These are phyloP conservation scores for Phytophthora capsici DNA, from an alignment of 352 stramenopile species.

Conservation along the genomic window DNA sequence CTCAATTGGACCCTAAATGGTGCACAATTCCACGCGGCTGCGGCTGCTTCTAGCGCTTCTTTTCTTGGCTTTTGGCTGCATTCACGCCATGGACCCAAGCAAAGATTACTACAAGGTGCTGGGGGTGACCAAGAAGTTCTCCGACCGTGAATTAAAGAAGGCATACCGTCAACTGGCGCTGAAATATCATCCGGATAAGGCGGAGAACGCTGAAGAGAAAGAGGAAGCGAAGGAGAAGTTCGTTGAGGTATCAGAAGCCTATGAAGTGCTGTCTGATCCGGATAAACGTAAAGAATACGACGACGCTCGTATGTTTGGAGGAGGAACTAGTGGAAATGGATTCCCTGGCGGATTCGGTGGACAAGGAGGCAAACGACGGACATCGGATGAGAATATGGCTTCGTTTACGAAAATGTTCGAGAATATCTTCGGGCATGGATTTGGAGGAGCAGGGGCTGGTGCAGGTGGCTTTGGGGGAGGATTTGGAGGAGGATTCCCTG, in stretches of 20 bases:
- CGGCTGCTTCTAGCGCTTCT: constrained; percentile 36
- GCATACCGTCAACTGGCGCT: constrained; percentile 89
- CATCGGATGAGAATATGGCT: constrained; percentile 65
- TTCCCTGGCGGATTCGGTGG: constrained; percentile 33
- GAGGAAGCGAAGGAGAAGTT: constrained; percentile 92
- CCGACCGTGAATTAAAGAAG: constrained; percentile 86
- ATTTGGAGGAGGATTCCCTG: constrained; percentile 39
- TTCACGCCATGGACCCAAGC: constrained; percentile 56
- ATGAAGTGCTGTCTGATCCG: constrained; percentile 92
- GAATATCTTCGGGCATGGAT: constrained; percentile 81
- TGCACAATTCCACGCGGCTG: constrained; percentile 1
- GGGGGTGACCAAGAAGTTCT: constrained; percentile 73
- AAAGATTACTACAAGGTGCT: constrained; percentile 90
- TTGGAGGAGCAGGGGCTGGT: constrained; percentile 39
- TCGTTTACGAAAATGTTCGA: constrained; percentile 91
- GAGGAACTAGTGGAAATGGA: constrained; percentile 18
- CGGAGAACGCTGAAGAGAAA: constrained; percentile 81
- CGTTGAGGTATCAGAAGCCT: constrained; percentile 92
- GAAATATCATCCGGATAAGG: constrained; percentile 92
- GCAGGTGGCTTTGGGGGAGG: constrained; percentile 37
- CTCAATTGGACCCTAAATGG: constrained; percentile 7
- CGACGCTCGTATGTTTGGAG: constrained; percentile 60
- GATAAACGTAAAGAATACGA: constrained; percentile 92
- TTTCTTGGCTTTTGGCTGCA: constrained; percentile 16
- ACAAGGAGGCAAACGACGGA: constrained; percentile 34